Evolutionary conservation across 805 yeast species (phyloP).

Genomic region (Saccharomycopsis sp.): DNA sequence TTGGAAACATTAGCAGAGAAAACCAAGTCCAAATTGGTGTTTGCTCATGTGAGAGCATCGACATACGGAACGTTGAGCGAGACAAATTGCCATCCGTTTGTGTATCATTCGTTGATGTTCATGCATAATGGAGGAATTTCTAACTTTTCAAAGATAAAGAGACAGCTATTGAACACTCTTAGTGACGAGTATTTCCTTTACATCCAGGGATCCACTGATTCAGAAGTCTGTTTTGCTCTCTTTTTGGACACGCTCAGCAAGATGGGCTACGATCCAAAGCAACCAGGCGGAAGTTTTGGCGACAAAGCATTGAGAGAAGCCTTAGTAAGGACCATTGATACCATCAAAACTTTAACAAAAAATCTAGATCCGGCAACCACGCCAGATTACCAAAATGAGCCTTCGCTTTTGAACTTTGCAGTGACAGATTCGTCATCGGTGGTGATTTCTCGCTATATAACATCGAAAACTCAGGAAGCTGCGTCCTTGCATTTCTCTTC

Average conservation of each 20-base stretch:
- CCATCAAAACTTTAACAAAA: slow-evolving; percentile 73
- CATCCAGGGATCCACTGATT: slow-evolving; percentile 92
- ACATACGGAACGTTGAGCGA: slow-evolving; percentile 92
- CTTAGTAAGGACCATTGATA: slow-evolving; percentile 62
- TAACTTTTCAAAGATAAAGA: slow-evolving; percentile 65
- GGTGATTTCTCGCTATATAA: slow-evolving; percentile 81
- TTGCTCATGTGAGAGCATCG: slow-evolving; percentile 95
- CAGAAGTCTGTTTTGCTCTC: slow-evolving; percentile 91
- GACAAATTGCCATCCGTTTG: slow-evolving; percentile 96
- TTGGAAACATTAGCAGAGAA: slow-evolving; percentile 79
- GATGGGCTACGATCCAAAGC: slow-evolving; percentile 67
- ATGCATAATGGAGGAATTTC: slow-evolving; percentile 96
- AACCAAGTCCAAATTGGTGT: slow-evolving; percentile 76
- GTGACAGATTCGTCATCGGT: slow-evolving; percentile 88
- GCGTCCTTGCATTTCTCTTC: slow-evolving; percentile 93
- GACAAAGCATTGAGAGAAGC: slow-evolving; percentile 61
- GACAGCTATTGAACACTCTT: slow-evolving; percentile 62
- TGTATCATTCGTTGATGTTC: slow-evolving; percentile 79
- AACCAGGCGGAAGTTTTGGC: slow-evolving; percentile 40
- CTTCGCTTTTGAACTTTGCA: slow-evolving; percentile 87
- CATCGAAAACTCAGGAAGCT: slow-evolving; percentile 88
- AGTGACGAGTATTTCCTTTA: slow-evolving; percentile 72
- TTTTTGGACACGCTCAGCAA: slow-evolving; percentile 69
- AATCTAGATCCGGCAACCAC: slow-evolving; percentile 38
- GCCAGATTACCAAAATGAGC: slow-evolving; percentile 41